A percentile compares a stretch with the other conserved stretches of the same genome.
Conservation (phyloP, 805 yeast genomes). For the Millerozyma acaciae region DNA sequence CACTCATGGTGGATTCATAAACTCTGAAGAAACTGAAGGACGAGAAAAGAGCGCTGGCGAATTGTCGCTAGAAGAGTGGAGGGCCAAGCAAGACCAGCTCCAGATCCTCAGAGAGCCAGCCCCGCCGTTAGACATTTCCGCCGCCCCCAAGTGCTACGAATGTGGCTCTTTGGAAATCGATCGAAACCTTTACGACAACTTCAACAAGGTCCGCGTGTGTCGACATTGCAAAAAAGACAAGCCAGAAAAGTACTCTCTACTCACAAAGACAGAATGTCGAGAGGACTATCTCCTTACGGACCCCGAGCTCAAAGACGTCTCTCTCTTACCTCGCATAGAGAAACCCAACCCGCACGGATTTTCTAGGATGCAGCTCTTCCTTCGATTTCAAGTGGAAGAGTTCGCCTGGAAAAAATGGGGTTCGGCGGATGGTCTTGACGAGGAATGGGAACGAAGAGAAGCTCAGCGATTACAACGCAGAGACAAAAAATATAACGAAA, state of each 20-base stretch:
- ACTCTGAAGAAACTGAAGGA: conserved; percentile 17
- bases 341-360: conserved; percentile 94
- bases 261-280: conserved; percentile 93
- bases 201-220: conserved; percentile 70
- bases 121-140: conserved; percentile 67
- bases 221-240: conserved; percentile 62
- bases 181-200: conserved; percentile 62
- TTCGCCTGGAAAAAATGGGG: conserved; percentile 95
- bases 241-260: conserved; percentile 85
- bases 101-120: conserved; percentile 48
- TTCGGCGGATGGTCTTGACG: conserved; percentile 78
- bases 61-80: conserved; percentile 43
- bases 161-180: conserved; percentile 82
- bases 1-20: conserved; percentile 78
- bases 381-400: conserved; percentile 90
- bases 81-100: conserved; percentile 40
- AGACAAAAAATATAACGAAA: conserved; percentile 75
- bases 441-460: conserved; percentile 89
- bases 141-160: conserved; percentile 80
- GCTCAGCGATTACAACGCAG: conserved; percentile 64
- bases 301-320: conserved; percentile 76
- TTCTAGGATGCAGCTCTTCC: conserved; percentile 87
- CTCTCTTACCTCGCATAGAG: conserved; percentile 69
- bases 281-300: conserved; percentile 93
- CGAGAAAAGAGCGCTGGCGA: conserved; percentile 16